Evolutionary conservation across 169 alveolate genomes (phyloP), one percentile per base, ranked within the genome.

Genomic region (Plasmodium gaboni): DNA sequence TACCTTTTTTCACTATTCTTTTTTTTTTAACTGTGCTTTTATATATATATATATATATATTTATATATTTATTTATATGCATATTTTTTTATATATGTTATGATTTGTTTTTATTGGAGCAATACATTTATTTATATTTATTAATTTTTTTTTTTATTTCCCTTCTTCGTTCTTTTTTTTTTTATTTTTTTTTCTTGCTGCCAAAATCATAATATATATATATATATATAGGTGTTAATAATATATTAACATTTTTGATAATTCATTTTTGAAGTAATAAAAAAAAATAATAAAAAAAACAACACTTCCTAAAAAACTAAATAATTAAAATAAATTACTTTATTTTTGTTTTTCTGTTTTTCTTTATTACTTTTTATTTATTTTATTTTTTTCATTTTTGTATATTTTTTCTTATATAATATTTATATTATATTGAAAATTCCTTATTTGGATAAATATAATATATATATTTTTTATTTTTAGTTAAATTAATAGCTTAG

Each of bases 251-350:
- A 61, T 65, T 65, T 65, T 65, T 65, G 76, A 74, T 65, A 55
- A 74, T 65, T 65, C 57, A 74, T 65, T 65, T 68, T 68, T 74
- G 74, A 74, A 64, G 59, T 78, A 57, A 78, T 63, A 69, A 51
- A 51, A 60, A 76, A 67, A 22, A 64, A 64, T 13, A 32, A 32
- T 32, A 32, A 32, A 4, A 44, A 74, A 59, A 68, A 68, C 13
- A 69, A 78, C 12, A 26, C 26, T 17, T 32, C 72, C 19, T 68
- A 13, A 51, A 55, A 69, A 51, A 69, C 55, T 13, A 42, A 57
- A 68, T 70, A 68, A 69, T 69, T 70, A 69, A 51, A 78, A 69
- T 44, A 76, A 76, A 44, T 13, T 76, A 60, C 22, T 12, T 17
- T 50, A 74, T 59, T 13, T 9, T 76, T 60, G 7, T 50, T 76